A percentile compares a stretch with the other conserved stretches of the same genome.
phyloP scores from a whole-genome alignment of 345 rosid species.

The Euphorbia tirucalli region DNA sequence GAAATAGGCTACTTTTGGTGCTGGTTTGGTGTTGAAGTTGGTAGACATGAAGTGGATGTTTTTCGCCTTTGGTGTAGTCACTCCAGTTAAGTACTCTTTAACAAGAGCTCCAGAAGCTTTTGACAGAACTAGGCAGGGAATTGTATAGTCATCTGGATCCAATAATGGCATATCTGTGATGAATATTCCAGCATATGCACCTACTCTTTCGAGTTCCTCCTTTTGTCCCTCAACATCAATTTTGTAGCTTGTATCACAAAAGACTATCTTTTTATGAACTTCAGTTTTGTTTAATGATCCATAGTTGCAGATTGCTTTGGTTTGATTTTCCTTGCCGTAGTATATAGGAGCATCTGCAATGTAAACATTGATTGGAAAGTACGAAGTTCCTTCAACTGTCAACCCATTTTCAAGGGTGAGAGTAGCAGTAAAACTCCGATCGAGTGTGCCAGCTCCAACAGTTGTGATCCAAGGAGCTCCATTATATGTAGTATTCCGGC shows the following conservation, averaged over 20 bases:
- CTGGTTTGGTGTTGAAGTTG: conserved; percentile 30
- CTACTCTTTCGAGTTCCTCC: conserved; percentile 26
- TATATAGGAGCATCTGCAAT: conserved; percentile 27
- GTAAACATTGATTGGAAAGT: conserved; percentile 27
- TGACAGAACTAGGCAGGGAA: conserved; percentile 31
- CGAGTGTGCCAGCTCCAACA: conserved; percentile 43
- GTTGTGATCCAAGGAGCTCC: conserved; percentile 48
- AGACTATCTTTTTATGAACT: conserved; percentile 35
- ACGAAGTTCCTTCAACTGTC: conserved; percentile 30
- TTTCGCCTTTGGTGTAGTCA: conserved; percentile 25
- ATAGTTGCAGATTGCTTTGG: conserved; percentile 23
- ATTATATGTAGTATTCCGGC: conserved; percentile 9
- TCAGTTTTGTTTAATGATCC: conserved; percentile 27
- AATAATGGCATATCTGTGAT: conserved; percentile 18
- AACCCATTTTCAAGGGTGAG: conserved; percentile 29
- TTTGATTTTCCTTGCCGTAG: conserved; percentile 17
- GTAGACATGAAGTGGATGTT: conserved; percentile 36
- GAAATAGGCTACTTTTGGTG: conserved; percentile 60
- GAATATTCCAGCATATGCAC: conserved; percentile 38
- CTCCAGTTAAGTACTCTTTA: conserved; percentile 8
- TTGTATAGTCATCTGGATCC: conserved; percentile 19
- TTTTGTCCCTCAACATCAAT: conserved; percentile 11
- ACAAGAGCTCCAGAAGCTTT: conserved; percentile 18
- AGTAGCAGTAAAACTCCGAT: conserved; percentile 33
- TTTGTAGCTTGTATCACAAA: conserved; percentile 26